Percentiles rank a stretch among this genome's conserved stretches.
Conservation (phyloP, 495 filamentous ascomycete genomes). For the Poronia punctata region DNA sequence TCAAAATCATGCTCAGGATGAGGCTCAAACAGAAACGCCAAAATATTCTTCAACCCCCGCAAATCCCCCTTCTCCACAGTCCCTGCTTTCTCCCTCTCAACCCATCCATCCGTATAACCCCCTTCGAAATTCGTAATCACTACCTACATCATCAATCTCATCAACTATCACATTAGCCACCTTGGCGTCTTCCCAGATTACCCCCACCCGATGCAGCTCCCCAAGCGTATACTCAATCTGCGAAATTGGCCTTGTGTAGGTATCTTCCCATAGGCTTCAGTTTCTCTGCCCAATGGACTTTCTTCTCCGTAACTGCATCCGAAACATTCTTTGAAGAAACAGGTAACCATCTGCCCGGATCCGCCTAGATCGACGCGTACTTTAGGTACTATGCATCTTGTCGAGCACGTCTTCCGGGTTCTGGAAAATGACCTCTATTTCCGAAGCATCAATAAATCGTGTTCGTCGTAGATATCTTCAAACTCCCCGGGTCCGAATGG, state of each 20-base stretch:
- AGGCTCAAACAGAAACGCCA: conserved; percentile 35
- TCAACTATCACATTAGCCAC: conserved; percentile 39
- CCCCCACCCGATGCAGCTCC: conserved; percentile 25
- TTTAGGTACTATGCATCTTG: conserved; percentile 4
- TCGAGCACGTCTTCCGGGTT: conserved; percentile 6
- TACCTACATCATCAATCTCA: conserved; percentile 25
- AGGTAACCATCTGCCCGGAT: conserved; percentile 7
- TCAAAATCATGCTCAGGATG: background rate
- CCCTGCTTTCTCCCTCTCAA: conserved; percentile 29
- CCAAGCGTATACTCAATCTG: conserved; percentile 9
- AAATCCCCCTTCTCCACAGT: conserved; percentile 36
- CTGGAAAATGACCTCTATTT: conserved; percentile 9
- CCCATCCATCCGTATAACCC: conserved; percentile 34
- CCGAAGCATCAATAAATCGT: conserved; percentile 9
- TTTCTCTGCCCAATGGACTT: background rate
- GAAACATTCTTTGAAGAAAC: conserved; percentile 12
- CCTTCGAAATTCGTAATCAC: conserved; percentile 44
- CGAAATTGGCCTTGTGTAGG: conserved; percentile 1
- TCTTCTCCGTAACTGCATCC: background rate
- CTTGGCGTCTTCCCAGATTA: conserved; percentile 44
- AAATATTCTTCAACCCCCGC: conserved; percentile 20
- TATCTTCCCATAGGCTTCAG: conserved; percentile 3
- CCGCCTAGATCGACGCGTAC: conserved; percentile 11
- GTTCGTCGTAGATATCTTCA: conserved; percentile 4
- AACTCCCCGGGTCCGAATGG: conserved; percentile 2